Percentiles rank a stretch among this genome's conserved stretches.
Conservation (phyloP, 176 grass and related monocot species). For the Elaeis guineensis region DNA sequence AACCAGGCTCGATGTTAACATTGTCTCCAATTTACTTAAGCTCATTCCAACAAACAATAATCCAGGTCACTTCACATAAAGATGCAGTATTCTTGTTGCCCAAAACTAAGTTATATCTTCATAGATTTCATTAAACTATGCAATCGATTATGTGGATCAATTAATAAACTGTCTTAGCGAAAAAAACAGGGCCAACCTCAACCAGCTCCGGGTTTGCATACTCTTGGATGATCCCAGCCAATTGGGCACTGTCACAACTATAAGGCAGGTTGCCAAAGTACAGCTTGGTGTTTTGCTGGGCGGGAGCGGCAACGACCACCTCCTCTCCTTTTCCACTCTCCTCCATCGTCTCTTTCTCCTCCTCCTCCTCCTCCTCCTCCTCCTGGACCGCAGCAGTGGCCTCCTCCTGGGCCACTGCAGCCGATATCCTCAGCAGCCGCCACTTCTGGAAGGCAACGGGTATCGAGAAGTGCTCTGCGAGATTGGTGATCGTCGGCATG, state of each 20-base stretch:
- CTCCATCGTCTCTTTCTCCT: slow-evolving; percentile 26
- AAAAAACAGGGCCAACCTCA: slow-evolving; percentile 34
- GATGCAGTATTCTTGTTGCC: too few species aligned
- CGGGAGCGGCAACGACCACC: slow-evolving; percentile 1
- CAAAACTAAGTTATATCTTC: too few species aligned
- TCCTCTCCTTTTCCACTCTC: slow-evolving; percentile 37
- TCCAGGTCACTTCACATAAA: too few species aligned
- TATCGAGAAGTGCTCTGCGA: neutral
- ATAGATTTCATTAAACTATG: too few species aligned
- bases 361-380: slow-evolving; percentile 41
- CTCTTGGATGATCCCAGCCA: slow-evolving; percentile 82
- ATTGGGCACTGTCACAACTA: slow-evolving; percentile 84
- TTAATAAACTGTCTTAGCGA: too few species aligned
- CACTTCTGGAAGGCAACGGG: neutral
- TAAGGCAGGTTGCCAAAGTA: slow-evolving; percentile 96
- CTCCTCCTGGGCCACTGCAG: slow-evolving; percentile 22
- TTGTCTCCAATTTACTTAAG: too few species aligned
- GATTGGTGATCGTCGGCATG: neutral
- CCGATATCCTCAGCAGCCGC: neutral
- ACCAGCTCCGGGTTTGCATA: slow-evolving; percentile 83
- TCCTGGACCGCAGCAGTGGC: slow-evolving; percentile 36
- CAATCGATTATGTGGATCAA: too few species aligned
- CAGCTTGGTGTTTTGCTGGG: slow-evolving; percentile 42
- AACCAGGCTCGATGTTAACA: too few species aligned
- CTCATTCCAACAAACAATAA: too few species aligned